phyloP scores from a whole-genome alignment of 2,329 filamentous ascomycete genomes.

The Clonostachys rosea region DNA sequence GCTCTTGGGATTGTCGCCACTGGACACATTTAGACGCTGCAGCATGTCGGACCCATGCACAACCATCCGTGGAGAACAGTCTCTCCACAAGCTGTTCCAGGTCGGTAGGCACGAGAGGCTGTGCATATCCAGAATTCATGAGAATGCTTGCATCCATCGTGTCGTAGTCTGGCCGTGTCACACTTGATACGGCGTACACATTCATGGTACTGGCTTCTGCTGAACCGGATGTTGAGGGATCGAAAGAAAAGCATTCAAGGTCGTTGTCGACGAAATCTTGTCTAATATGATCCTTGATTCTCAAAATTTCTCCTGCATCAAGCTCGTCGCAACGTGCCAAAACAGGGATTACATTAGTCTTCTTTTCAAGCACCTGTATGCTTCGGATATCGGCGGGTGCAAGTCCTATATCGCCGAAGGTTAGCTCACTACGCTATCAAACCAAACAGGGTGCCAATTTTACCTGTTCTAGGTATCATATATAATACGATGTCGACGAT shows the following conservation, averaged over 20 bases:
- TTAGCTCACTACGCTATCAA: slow-evolving; percentile 2
- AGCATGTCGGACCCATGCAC: slow-evolving; percentile 76
- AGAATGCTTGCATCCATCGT: slow-evolving; percentile 89
- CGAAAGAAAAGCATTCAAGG: slow-evolving; percentile 66
- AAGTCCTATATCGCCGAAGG: slow-evolving; percentile 15
- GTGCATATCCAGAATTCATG: slow-evolving; percentile 88
- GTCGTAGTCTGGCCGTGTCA: slow-evolving; percentile 66
- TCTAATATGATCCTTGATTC: slow-evolving; percentile 55
- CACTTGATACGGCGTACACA: slow-evolving; percentile 76
- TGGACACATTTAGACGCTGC: slow-evolving; percentile 77
- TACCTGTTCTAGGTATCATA: slow-evolving; percentile 65
- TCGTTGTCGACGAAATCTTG: slow-evolving; percentile 50
- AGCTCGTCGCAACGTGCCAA: slow-evolving; percentile 74
- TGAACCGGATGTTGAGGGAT: slow-evolving; percentile 14
- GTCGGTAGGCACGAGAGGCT: slow-evolving; percentile 75
- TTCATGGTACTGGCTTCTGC: slow-evolving; percentile 22
- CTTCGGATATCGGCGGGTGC: slow-evolving; percentile 57
- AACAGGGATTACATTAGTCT: slow-evolving; percentile 83
- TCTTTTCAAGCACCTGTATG: slow-evolving; percentile 61
- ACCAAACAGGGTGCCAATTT: slow-evolving; percentile 13
- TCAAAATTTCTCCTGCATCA: slow-evolving; percentile 47
- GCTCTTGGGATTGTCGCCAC: slow-evolving; percentile 45
- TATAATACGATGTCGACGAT: slow-evolving; percentile 86
- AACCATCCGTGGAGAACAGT: slow-evolving; percentile 73
- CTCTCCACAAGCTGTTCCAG: slow-evolving; percentile 63